Base-by-base conservation (phyloP, 257 asterid species). In the Marsdenia floribunda region DNA sequence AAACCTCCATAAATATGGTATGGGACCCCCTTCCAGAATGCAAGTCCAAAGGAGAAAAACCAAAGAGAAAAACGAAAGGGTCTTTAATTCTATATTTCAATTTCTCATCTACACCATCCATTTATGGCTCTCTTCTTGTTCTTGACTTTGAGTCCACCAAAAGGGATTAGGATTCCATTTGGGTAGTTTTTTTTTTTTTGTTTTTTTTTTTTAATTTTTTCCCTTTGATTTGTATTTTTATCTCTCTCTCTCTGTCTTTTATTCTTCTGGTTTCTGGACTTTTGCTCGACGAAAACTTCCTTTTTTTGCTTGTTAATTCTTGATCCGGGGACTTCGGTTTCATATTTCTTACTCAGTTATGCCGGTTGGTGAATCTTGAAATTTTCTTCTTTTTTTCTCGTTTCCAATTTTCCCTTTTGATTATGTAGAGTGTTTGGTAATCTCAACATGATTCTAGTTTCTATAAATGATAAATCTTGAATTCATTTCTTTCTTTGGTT, bases 81-180 rank as follows among this genome's bases (percentile, higher is more conserved):
- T 76, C 68, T 53, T 68, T 49, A 40, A 40, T 44, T 44, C 49
- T 44, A 44, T 44, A 44, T 44, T 44, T 61, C 76, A 71, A 53
- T 46, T 78, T 83, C 88, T 81, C 89, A 84, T 83, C 89, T 84
- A 78, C 80, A 66, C 85, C 84, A 79, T 73, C 78, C 82, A 49
- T 83, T 78, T 79, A 74, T 66, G 79, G 81, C 79, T 80, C 77
- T 71, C 73, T 47, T 78, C 79, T 73, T 72, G 77, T 64, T 76
- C 80, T 65, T 71, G 80, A 75, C 85, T 77, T 72, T 70, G 77
- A 84, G 86, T 84, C 87, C 90, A 80, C 81, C 77, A 85, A 80
- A 80, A 84, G 82, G 81, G 84, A 83, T 82, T 80, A 61, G 77
- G 80, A 77, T 75, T 80, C 80, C 83, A 44, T 76, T 74, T 57